Base-by-base conservation (phyloP, 2,329 filamentous ascomycete species). In the Neonectria magnoliae region DNA sequence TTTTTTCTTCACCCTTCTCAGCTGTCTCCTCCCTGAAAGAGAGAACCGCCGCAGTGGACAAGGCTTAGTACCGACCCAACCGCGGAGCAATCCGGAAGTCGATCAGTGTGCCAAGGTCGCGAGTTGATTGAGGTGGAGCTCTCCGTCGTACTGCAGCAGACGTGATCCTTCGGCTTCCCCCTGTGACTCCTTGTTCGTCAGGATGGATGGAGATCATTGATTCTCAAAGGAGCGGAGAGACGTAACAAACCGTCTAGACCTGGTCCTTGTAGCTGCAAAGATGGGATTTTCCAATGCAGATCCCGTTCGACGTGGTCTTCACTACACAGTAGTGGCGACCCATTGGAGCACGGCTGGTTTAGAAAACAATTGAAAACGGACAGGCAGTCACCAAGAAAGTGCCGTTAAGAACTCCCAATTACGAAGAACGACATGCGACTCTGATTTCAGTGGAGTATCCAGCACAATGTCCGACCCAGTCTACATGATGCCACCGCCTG, bases 401-500 rank as follows among this genome's bases (percentile, higher is more conserved):
- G 44, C 10, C 11, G 13, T 16, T 33, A 36, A 38, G 36, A 38
- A 38, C 14, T 16, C 14, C 13, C 33, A 14, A 38, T 10, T 5
- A 25, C 50, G 14, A 38, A 33, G 25, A 16, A 18, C 33, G 22
- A 13, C 8, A 22, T 16, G 16, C 20, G 27, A 6, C 25, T 25
- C 22, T 58, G 14, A 7, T 11, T 9, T 0, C 5, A 2, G 13
- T 20, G 16, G 33, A 61, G 47, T 6, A 18, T n/a, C 25, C 29
- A 9, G 4, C 33, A 50, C 25, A 51, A 72, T 72, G 70, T 20
- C 44, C 13, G 53, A 59, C n/a, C 52, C 60, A 1, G 58, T n/a
- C 22, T 69, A 58, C n/a, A 72, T 72, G 68, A 71, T 72, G 70
- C 61, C 54, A 6, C 64, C 70, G 36, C 70, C 70, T 4, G 18